Evolutionary conservation across 1,284 basidiomycete genomes (phyloP), one percentile per base, ranked within the genome.

Genomic region (Neolentinus lepideus): DNA sequence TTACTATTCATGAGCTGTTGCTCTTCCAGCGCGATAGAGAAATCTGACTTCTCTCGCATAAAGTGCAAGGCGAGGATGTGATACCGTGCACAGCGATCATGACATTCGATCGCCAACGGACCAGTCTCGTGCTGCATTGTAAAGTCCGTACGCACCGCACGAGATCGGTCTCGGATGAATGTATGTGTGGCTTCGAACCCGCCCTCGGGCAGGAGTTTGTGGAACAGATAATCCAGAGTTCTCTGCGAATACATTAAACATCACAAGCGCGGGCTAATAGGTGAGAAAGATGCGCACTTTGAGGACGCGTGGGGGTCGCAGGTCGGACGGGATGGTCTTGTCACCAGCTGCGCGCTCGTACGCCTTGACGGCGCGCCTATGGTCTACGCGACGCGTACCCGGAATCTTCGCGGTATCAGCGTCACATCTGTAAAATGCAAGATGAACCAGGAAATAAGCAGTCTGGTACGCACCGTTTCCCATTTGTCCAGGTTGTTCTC

Each of bases 281-380:
- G n/a, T n/a, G n/a, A 9, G 38, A 33, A 19, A 29, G 51, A 33
- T 27, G 68, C 73, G 61, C 57, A 89, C 90, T 71, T 88, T 87
- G 51, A 98, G 83, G 19, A 97, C 83, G 8, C 72, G 72, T 0
- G 94, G 93, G 16, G 96, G 94, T 19, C 96, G 84, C 52, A 99
- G 76, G 67, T 99, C 96, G 0, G 93, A 94, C 1, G 96, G 95
- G 1, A 97, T 69, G 0, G 84, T 88, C 68, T 94, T 93, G 71
- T 96, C 92, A 2, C 96, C 95, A 1, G 94, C 92, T 64, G 93
- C 94, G 31, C 96, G 87, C 64, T 96, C 92, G 68, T 96, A 99
- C 64, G 90, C 92, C 67, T 97, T 97, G 55, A 98, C 96, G 0
- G 95, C 94, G 52, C 88, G 84, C 35, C 76, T 75, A 59, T 94